phyloP scores from a whole-genome alignment of 108 stramenopile species.

The Mediolabrus comicus region DNA sequence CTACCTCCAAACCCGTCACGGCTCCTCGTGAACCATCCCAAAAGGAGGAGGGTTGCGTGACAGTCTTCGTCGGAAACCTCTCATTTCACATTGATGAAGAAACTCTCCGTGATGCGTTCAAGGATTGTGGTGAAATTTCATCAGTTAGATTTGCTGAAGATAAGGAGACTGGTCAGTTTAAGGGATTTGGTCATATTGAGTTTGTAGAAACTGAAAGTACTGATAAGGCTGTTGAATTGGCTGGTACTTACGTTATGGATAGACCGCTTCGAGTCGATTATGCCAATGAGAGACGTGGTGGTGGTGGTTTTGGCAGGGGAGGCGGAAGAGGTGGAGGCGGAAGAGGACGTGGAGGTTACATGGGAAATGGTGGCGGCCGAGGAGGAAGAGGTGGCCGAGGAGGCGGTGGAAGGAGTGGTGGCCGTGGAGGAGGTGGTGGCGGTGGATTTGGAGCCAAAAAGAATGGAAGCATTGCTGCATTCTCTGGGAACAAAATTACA shows the following conservation, averaged over 20 bases:
- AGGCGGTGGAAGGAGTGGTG: constrained; percentile 52
- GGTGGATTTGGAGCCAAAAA: constrained; percentile 62
- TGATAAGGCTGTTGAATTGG: constrained; percentile 85
- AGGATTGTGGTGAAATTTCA: constrained; percentile 87
- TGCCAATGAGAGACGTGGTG: constrained; percentile 67
- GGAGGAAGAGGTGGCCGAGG: constrained; percentile 71
- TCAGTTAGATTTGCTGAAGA: constrained; percentile 93
- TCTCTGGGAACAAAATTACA: constrained; percentile 63
- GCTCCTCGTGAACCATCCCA: constrained; percentile 55
- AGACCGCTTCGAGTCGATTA: constrained; percentile 91
- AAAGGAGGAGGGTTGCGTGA: constrained; percentile 87
- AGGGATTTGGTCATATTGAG: constrained; percentile 96
- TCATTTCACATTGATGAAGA: constrained; percentile 96
- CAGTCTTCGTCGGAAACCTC: constrained; percentile 97
- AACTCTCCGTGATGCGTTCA: constrained; percentile 79
- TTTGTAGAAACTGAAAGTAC: constrained; percentile 87
- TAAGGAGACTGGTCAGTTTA: constrained; percentile 96
- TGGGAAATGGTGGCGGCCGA: constrained; percentile 68
- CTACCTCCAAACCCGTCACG: constrained; percentile 57
- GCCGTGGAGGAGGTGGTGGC: constrained; percentile 59
- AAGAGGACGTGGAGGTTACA: constrained; percentile 71
- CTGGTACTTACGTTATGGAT: constrained; percentile 86
- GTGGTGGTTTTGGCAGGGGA: constrained; percentile 61
- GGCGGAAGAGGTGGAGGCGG: constrained; percentile 61
- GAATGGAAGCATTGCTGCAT: constrained; percentile 76